Base-by-base conservation (phyloP, 2,329 filamentous ascomycete species). In the Sporothrix humicola region DNA sequence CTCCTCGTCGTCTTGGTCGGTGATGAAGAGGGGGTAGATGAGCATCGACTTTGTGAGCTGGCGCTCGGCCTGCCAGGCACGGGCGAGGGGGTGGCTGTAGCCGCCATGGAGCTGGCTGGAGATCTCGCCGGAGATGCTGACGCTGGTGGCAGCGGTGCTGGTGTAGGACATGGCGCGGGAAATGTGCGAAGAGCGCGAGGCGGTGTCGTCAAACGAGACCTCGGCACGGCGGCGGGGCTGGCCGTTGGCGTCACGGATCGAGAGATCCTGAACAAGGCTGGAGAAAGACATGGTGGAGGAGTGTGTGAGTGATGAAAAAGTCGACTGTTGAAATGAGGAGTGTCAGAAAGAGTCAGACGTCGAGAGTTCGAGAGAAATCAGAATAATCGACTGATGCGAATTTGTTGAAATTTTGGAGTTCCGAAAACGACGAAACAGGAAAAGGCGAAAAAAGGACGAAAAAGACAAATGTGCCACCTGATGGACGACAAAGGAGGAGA, bases 11-110 rank as follows among this genome's bases (percentile, higher is more conserved):
- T 95, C 93, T 80, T 93, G 90, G 83, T 99, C 96, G 79, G 96
- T 97, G 77, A 99, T 90, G 85, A 99, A 99, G 77, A 99, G 88
- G 13, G 96, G 96, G 84, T 97, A 98, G 79, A 99, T 98, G 79
- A 99, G 91, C 96, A 98, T 98, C 52, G 95, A 96, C 90, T 95
- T 95, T 76, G 93, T 95, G 81, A 96, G 86, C 83, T 95, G 93
- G 77, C 92, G 88, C 84, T 95, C 93, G 48, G 92, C 90, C 82
- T 96, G 93, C 93, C 93, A 96, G 78, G 91, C 88, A 77, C 93
- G 87, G 73, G 92, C 91, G 73, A 96, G 86, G 65, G 93, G 92
- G 79, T 96, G 93, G 78, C 90, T 91, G 82, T 95, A 95, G 74
- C 93, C 93, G 71, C 92, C 91, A 79, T 96, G 93, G 58, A 95